Conservation (phyloP, 192 early-diverging fungal genomes). For the Rhizophagus clarus region DNA sequence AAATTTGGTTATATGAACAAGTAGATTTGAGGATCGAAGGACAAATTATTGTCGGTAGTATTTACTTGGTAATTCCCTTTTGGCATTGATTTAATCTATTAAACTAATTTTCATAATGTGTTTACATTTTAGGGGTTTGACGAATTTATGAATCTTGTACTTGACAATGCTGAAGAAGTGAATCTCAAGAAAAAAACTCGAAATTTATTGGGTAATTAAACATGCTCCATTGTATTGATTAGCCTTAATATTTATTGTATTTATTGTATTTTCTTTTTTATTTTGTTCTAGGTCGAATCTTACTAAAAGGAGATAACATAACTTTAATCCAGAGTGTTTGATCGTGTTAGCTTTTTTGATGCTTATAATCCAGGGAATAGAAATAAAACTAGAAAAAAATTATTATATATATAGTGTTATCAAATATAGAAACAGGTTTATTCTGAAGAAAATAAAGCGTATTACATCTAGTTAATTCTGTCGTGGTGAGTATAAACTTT, state of each 20-base stretch:
- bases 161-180: conserved; percentile 88
- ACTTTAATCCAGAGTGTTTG: conserved; percentile 70
- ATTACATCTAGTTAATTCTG: no score
- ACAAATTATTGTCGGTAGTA: conserved; percentile 76
- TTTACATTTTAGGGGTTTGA: conserved; percentile 86
- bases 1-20: conserved; percentile 96
- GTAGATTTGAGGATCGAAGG: conserved; percentile 88
- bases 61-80: not conserved
- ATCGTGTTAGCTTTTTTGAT: not conserved
- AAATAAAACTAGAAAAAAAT: no score
- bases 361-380: no score
- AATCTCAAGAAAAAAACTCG: conserved; percentile 76
- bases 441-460: no score
- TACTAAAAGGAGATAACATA: conserved; percentile 98
- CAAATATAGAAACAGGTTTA: no score
- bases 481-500: no score
- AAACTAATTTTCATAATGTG: not conserved
- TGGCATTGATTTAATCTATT: not conserved
- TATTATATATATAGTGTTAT: no score
- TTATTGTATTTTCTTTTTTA: conserved; percentile 1
- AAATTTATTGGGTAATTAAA: conserved; percentile 65
- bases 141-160: conserved; percentile 97
- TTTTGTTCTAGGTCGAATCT: conserved; percentile 68
- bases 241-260: conserved; percentile 5
- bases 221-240: not conserved